Evolutionary conservation across 129 eudicot species (phyloP), one percentile per base, ranked within the genome.

Genomic region (Artemisia tridentata): DNA sequence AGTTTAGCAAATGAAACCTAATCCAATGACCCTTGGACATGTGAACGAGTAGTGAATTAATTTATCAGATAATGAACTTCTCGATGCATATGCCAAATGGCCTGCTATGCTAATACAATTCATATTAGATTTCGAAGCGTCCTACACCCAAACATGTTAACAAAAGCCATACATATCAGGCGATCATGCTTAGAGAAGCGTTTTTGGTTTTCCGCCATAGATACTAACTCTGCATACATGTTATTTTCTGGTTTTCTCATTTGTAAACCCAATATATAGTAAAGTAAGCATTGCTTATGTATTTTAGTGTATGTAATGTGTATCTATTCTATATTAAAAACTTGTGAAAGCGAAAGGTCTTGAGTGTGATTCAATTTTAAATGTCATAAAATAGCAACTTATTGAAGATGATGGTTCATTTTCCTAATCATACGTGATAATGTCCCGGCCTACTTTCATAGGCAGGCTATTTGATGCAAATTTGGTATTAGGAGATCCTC

Each of bases 221-320:
- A 50, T 68, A 53, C 17, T 19, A 57, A 19, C 49, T 53, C 25
- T 8, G 11, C 21, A n/a, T 16, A 65, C 67, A 45, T 54, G 67
- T 55, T 52, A 14, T 15, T 6, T 66, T 34, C 10, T 25, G 61
- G 52, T 49, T 73, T 72, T 73, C 23, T 47, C 62, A n/a, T 41
- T 46, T 52, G 25, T 11, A 63, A 54, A 41, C 45, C 9, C 50
- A 20, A 31, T 41, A 18, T 48, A n/a, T 72, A 38, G 38, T 50
- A 50, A 50, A 11, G 54, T 11, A 50, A 50, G 4, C 55, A 34
- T 55, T 55, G 2, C 67, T 63, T 63, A 1, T 34, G 53, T 38
- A 13, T 18, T 63, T 51, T 63, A 73, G 78, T 52, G 64, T 63
- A 52, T 51, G 64, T 9, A 50, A 63, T 16, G 49, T 61, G 77